Evolutionary conservation across 257 asterid genomes (phyloP).

Genomic region (Solanum microdontum): DNA sequence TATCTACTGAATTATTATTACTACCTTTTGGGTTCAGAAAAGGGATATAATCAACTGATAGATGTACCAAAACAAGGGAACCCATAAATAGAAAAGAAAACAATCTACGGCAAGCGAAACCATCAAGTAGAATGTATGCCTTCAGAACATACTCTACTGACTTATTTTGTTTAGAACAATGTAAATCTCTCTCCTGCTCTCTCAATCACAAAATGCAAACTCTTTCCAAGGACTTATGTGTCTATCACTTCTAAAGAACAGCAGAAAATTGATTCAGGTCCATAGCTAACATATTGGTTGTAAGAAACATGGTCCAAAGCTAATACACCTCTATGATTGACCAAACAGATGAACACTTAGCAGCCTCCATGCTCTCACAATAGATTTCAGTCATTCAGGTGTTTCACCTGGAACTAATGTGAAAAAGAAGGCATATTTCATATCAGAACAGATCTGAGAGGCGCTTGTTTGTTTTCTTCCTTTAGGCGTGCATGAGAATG

Average conservation of each 20-base stretch:
- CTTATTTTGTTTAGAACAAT: neutral
- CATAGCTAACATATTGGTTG: neutral
- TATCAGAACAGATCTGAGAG: neutral
- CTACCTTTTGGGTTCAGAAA: neutral
- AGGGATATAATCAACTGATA: neutral
- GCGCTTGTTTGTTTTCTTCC: neutral
- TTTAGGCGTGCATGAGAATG: neutral
- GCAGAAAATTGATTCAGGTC: neutral
- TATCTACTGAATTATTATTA: neutral
- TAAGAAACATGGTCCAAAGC: neutral
- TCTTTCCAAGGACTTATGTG: neutral
- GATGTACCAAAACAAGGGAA: neutral
- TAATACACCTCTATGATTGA: neutral
- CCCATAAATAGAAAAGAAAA: neutral
- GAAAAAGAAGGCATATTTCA: neutral
- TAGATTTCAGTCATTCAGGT: neutral
- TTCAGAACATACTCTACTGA: neutral
- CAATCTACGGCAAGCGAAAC: neutral
- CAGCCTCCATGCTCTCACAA: neutral
- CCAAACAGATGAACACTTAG: neutral
- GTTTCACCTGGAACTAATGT: neutral
- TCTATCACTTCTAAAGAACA: neutral
- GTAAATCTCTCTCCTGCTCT: neutral
- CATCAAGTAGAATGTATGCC: neutral
- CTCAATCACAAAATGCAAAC: neutral